Percentiles rank a stretch among this genome's conserved stretches.
These are phyloP conservation scores for Arthrobotrys pseudoclavata DNA, from an alignment of 2,329 filamentous ascomycete genomes.

Conservation along the genomic window DNA sequence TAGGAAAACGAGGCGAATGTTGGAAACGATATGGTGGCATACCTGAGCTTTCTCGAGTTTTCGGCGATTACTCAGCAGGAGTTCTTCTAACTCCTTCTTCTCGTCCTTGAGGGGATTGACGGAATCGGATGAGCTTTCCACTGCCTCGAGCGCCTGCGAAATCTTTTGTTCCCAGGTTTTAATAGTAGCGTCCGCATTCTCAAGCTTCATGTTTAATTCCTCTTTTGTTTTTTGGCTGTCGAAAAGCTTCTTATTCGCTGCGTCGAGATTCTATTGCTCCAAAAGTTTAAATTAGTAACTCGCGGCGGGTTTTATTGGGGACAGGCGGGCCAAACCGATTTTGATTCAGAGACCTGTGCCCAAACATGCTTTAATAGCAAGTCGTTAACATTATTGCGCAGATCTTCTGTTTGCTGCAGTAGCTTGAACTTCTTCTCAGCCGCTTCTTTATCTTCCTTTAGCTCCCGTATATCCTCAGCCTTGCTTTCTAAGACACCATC, in stretches of 20 bases:
- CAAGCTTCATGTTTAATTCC: slow-evolving; percentile 8
- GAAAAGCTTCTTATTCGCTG: slow-evolving; percentile 7
- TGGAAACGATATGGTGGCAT: neutral
- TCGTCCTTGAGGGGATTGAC: slow-evolving; percentile 40
- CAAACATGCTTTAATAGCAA: slow-evolving; percentile 81
- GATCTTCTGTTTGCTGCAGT: slow-evolving; percentile 75
- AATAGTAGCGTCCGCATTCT: slow-evolving; percentile 11
- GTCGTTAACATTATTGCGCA: slow-evolving; percentile 74
- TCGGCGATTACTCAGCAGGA: neutral
- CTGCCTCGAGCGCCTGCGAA: slow-evolving; percentile 28
- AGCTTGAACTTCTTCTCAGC: slow-evolving; percentile 76
- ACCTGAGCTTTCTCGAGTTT: slow-evolving; percentile 33
- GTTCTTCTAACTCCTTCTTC: slow-evolving; percentile 43
- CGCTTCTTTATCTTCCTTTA: slow-evolving; percentile 73
- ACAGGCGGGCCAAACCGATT: slow-evolving; percentile 68
- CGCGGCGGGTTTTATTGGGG: neutral
- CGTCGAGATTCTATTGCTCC: slow-evolving; percentile 19
- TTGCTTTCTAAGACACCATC: slow-evolving; percentile 75
- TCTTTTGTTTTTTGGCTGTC: neutral
- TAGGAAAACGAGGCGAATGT: neutral
- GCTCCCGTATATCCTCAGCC: slow-evolving; percentile 74
- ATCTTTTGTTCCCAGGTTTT: slow-evolving; percentile 33
- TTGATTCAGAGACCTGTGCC: slow-evolving; percentile 85
- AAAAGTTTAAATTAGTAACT: slow-evolving; percentile 1
- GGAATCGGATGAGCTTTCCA: slow-evolving; percentile 36